phyloP scores from a whole-genome alignment of 768 basidiomycete genomes.

The Gautieria morchelliformis region DNA sequence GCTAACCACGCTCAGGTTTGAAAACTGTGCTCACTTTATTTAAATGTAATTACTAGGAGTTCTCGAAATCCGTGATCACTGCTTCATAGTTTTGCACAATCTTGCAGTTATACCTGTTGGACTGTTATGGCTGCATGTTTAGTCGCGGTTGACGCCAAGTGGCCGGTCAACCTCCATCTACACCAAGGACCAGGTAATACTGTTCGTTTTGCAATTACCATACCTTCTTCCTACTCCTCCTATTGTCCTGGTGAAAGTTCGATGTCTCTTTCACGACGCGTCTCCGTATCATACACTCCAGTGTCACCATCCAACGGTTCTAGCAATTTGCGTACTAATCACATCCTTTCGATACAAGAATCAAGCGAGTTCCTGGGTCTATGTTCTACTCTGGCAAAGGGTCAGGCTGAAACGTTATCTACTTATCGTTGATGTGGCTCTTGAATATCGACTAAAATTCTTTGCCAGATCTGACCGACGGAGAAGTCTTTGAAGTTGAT shows the following conservation, averaged over 20 bases:
- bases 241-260: background rate
- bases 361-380: background rate
- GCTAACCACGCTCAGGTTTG: too few relatives aligned
- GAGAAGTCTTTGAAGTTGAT: constrained; percentile 48
- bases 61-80: too few relatives aligned
- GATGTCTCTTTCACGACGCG: constrained; percentile 4
- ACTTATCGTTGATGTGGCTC: background rate
- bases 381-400: background rate
- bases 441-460: background rate
- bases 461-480: background rate
- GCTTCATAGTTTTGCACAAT: too few relatives aligned
- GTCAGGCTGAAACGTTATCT: background rate
- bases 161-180: too few relatives aligned
- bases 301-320: background rate
- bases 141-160: too few relatives aligned
- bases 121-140: too few relatives aligned
- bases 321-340: background rate
- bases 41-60: too few relatives aligned
- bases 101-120: too few relatives aligned
- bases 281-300: constrained; percentile 4
- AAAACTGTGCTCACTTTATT: too few relatives aligned
- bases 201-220: background rate
- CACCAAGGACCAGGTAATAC: too few relatives aligned
- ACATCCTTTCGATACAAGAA: background rate
- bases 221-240: background rate